These are phyloP conservation scores for Agastache rugosa DNA, from an alignment of 257 asterid species.

Conservation along the genomic window DNA sequence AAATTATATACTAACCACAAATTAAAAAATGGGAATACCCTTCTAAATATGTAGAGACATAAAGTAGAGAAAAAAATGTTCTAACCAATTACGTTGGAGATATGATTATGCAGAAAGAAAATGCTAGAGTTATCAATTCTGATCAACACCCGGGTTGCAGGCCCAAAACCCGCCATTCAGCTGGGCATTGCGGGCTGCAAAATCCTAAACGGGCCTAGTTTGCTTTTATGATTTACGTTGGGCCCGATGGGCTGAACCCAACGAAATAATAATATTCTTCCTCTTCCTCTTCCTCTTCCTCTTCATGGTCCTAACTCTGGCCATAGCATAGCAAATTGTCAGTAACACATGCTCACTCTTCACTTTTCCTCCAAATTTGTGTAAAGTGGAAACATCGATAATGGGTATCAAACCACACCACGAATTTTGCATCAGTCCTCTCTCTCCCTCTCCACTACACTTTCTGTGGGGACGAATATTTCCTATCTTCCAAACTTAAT, in stretches of 20 bases:
- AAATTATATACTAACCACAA: no score
- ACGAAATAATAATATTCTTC: neutral
- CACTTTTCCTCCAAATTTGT: neutral
- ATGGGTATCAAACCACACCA: slow-evolving; percentile 3
- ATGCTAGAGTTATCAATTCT: no score
- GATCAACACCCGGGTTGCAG: no score
- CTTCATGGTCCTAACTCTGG: neutral
- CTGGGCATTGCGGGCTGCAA: no score
- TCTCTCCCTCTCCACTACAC: neutral
- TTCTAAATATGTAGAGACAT: no score
- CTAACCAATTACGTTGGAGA: no score
- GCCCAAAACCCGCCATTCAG: no score
- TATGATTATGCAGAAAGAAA: no score
- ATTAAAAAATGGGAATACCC: no score
- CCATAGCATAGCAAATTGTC: neutral
- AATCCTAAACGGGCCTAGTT: no score
- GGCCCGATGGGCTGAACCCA: neutral
- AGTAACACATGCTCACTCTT: slow-evolving; percentile 2
- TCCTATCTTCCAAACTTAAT: neutral
- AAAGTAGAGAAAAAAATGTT: no score
- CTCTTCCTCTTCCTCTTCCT: neutral
- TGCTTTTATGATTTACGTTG: no score
- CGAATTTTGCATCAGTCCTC: slow-evolving; percentile 1
- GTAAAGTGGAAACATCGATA: slow-evolving; percentile 25
- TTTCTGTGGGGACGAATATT: slow-evolving; percentile 11